Evolutionary conservation across 1,284 basidiomycete genomes (phyloP).

Genomic region (Fomitopsis schrenkii): DNA sequence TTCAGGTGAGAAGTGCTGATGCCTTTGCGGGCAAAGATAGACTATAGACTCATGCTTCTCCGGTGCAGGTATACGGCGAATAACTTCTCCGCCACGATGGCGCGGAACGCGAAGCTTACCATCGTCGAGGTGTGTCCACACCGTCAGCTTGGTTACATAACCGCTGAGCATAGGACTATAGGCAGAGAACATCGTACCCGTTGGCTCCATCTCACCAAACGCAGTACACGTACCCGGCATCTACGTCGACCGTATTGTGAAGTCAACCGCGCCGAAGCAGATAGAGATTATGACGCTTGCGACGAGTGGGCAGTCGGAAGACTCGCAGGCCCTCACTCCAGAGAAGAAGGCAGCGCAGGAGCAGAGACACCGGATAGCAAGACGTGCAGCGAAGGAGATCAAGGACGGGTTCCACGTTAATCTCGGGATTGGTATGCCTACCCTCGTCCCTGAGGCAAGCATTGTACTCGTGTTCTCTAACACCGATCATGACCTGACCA

Average conservation of each 20-base stretch:
- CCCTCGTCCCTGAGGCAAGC: slow-evolving; percentile 64
- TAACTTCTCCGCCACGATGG: slow-evolving; percentile 88
- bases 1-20: slow-evolving; percentile 52
- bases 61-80: slow-evolving; percentile 74
- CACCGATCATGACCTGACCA: neutral
- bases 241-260: slow-evolving; percentile 86
- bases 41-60: neutral
- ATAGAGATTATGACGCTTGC: slow-evolving; percentile 79
- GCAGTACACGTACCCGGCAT: slow-evolving; percentile 83
- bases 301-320: slow-evolving; percentile 18
- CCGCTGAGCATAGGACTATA: slow-evolving; percentile 22
- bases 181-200: slow-evolving; percentile 91
- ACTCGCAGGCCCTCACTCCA: slow-evolving; percentile 30
- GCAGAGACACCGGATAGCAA: slow-evolving; percentile 74
- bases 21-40: neutral
- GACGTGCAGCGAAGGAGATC: slow-evolving; percentile 84
- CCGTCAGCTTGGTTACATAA: neutral
- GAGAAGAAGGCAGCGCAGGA: slow-evolving; percentile 51
- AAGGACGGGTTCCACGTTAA: slow-evolving; percentile 85
- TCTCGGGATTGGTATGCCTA: slow-evolving; percentile 86
- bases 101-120: slow-evolving; percentile 84
- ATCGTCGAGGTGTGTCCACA: slow-evolving; percentile 73
- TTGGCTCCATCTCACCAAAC: slow-evolving; percentile 81
- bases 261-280: slow-evolving; percentile 72
- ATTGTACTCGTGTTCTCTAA: neutral